phyloP scores from a whole-genome alignment of 1,139 yeast species.

The Saccharomyces hybrid region DNA sequence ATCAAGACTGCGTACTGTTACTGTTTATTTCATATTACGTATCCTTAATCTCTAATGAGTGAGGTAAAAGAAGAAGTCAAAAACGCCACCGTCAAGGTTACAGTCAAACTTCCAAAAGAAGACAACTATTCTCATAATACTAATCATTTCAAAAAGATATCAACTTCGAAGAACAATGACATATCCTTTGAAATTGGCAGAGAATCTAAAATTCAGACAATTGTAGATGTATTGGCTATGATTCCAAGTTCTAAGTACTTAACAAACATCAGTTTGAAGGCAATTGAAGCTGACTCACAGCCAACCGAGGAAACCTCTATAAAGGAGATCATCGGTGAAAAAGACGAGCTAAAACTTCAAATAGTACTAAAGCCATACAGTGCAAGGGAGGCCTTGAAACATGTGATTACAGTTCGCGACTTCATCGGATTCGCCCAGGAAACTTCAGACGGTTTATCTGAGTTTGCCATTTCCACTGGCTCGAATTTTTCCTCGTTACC shows the following conservation, averaged over 20 bases:
- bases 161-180: conserved; percentile 12
- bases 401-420: conserved; percentile 29
- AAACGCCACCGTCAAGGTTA: conserved; percentile 12
- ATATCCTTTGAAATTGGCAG: conserved; percentile 22
- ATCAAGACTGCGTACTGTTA: not conserved
- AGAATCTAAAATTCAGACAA: conserved; percentile 23
- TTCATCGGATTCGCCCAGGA: conserved; percentile 30
- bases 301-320: conserved; percentile 16
- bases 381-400: conserved; percentile 28
- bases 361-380: conserved; percentile 26
- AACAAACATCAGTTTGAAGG: conserved; percentile 22
- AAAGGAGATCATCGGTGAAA: conserved; percentile 17
- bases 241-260: conserved; percentile 24
- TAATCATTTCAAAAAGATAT: not conserved
- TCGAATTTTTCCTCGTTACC: conserved; percentile 25
- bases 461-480: conserved; percentile 29
- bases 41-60: not conserved
- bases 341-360: conserved; percentile 17
- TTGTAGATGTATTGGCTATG: conserved; percentile 24
- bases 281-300: conserved; percentile 10
- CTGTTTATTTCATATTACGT: not conserved
- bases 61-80: not conserved
- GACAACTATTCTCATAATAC: conserved; percentile 2
- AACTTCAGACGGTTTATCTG: conserved; percentile 27
- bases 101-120: conserved; percentile 13